Conservation (phyloP, 345 rosid species). For the Garcia nutans region DNA sequence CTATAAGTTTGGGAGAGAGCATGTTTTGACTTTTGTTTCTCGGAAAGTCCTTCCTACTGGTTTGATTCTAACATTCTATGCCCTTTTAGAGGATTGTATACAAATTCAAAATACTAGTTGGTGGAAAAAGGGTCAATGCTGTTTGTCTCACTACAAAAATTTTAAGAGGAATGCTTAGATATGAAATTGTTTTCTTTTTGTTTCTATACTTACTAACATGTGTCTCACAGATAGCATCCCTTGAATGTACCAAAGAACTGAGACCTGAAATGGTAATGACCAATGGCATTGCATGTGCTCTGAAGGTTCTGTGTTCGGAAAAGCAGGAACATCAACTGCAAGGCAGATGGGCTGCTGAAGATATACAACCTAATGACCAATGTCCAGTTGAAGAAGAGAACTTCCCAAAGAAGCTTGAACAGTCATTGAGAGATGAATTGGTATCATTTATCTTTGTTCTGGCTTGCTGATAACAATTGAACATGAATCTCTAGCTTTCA, state of each 20-base stretch:
- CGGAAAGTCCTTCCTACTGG: neutral
- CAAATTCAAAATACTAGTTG: neutral
- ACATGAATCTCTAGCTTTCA: slow-evolving; percentile 6
- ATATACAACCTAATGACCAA: slow-evolving; percentile 31
- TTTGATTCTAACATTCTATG: neutral
- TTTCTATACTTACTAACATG: slow-evolving; percentile 3
- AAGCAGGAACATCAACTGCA: slow-evolving; percentile 36
- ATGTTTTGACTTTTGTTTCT: neutral
- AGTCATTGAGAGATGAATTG: slow-evolving; percentile 19
- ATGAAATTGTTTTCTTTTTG: neutral
- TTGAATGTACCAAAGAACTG: slow-evolving; percentile 37
- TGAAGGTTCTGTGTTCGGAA: slow-evolving; percentile 37
- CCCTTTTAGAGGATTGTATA: slow-evolving; percentile 5
- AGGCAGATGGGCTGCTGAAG: slow-evolving; percentile 30
- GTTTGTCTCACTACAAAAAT: neutral
- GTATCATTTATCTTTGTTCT: slow-evolving; percentile 12
- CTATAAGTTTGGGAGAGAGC: neutral
- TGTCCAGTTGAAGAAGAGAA: slow-evolving; percentile 43
- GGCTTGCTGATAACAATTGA: slow-evolving; percentile 7
- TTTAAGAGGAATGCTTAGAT: neutral
- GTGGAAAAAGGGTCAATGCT: neutral
- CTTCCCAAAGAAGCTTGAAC: slow-evolving; percentile 22
- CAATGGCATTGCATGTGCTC: slow-evolving; percentile 38
- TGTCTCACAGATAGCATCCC: slow-evolving; percentile 40
- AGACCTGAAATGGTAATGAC: slow-evolving; percentile 28